Percentiles rank a stretch among this genome's conserved stretches.
Conservation (phyloP, 768 basidiomycete species). For the Leccinum variicolor region DNA sequence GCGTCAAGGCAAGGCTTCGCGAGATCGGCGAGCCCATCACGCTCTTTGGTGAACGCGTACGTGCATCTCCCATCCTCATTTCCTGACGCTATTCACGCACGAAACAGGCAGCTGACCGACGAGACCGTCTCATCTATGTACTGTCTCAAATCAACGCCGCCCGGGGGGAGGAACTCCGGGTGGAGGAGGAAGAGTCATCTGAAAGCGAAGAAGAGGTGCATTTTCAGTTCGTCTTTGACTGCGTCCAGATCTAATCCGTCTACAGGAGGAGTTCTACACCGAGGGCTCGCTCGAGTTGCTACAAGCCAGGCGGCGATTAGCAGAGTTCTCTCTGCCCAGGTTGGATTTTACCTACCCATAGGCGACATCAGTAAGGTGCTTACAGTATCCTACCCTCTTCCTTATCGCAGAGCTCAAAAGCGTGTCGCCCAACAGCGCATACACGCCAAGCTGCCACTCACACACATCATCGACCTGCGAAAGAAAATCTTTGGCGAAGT, state of each 20-base stretch:
- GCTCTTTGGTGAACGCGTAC: slow-evolving; percentile 93
- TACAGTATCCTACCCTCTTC: slow-evolving; percentile 47
- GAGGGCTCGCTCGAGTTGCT: slow-evolving; percentile 86
- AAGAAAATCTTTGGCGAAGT: slow-evolving; percentile 88
- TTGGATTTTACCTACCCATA: slow-evolving; percentile 65
- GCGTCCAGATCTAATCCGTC: neutral
- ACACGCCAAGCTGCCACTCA: slow-evolving; percentile 84
- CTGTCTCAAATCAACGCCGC: slow-evolving; percentile 91
- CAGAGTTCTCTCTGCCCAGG: slow-evolving; percentile 95
- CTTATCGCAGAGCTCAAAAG: slow-evolving; percentile 84
- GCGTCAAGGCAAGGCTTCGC: slow-evolving; percentile 83
- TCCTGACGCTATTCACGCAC: slow-evolving; percentile 13
- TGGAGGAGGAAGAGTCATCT: slow-evolving; percentile 66
- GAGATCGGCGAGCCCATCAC: slow-evolving; percentile 98
- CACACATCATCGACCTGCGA: slow-evolving; percentile 86
- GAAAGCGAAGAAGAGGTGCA: slow-evolving; percentile 76
- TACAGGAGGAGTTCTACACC: slow-evolving; percentile 92
- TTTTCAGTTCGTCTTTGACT: slow-evolving; percentile 1
- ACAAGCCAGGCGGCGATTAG: slow-evolving; percentile 79
- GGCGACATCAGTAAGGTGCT: slow-evolving; percentile 68
- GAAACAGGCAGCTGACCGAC: slow-evolving; percentile 84
- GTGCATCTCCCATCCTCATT: slow-evolving; percentile 31
- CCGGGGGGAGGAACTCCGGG: slow-evolving; percentile 72
- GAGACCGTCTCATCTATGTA: slow-evolving; percentile 94
- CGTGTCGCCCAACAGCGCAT: slow-evolving; percentile 89